phyloP scores from a whole-genome alignment of 441 rosid species.

The Macaranga tanarius region DNA sequence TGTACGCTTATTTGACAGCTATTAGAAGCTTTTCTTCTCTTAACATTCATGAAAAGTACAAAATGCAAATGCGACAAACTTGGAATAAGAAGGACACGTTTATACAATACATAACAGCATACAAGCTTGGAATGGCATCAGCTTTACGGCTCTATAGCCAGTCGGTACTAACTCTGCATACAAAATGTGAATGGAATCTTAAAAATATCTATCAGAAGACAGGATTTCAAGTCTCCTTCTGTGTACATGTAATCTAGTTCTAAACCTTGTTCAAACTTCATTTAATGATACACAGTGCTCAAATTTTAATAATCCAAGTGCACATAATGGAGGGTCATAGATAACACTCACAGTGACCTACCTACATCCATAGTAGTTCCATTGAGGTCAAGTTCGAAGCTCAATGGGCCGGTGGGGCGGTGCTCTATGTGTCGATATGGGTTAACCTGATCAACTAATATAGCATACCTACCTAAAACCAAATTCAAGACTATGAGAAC shows the following conservation, averaged over 20 bases:
- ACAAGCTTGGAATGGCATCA: neutral
- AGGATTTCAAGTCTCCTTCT: constrained; percentile 20
- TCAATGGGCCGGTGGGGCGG: constrained; percentile 61
- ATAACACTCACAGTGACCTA: constrained; percentile 44
- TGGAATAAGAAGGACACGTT: neutral
- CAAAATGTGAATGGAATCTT: constrained; percentile 5
- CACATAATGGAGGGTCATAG: constrained; percentile 35
- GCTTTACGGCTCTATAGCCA: constrained; percentile 10
- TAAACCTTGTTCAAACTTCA: neutral
- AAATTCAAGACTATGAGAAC: constrained; percentile 20
- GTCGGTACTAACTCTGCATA: neutral
- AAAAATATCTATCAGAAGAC: constrained; percentile 3
- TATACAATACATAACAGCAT: neutral
- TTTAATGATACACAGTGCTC: constrained; percentile 10
- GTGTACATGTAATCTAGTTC: constrained; percentile 8
- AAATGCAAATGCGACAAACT: neutral
- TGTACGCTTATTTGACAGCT: constrained; percentile 11
- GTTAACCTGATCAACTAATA: constrained; percentile 31
- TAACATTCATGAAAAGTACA: neutral
- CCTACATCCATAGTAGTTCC: constrained; percentile 35
- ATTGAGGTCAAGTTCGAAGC: constrained; percentile 48
- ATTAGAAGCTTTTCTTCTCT: neutral
- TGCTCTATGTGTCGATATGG: constrained; percentile 47
- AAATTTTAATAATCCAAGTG: constrained; percentile 18
- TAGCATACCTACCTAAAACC: constrained; percentile 11